Conservation (phyloP, 345 rosid species). For the Rhodamnia argentea region DNA sequence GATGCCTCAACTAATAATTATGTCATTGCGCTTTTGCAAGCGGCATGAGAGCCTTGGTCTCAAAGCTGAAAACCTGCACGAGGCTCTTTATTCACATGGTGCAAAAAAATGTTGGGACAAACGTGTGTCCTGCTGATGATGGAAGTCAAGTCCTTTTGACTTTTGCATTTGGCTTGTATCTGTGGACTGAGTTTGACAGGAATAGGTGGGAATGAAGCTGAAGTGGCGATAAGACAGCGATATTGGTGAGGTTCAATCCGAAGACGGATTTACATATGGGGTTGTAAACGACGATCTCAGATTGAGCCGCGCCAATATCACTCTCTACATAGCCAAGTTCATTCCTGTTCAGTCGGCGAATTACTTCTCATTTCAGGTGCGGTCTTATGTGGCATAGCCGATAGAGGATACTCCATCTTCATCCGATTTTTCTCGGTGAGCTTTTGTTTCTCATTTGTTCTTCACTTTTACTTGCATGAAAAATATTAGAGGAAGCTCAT, state of each 20-base stretch:
- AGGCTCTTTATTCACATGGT: not conserved
- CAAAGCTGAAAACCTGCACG: not conserved
- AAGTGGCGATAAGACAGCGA: slow-evolving; percentile 39
- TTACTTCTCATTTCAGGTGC: not conserved
- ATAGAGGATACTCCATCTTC: not conserved
- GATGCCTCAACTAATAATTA: not conserved
- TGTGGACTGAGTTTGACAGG: not conserved
- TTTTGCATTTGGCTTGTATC: not conserved
- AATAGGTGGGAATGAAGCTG: not conserved
- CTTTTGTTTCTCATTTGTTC: not conserved
- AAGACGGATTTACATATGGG: slow-evolving; percentile 53
- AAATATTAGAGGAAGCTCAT: not conserved
- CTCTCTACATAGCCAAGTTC: slow-evolving; percentile 14
- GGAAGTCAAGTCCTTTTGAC: not conserved
- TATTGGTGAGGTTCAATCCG: slow-evolving; percentile 97
- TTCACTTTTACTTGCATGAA: not conserved
- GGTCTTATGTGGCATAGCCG: not conserved
- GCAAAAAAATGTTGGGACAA: not conserved
- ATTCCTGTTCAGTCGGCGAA: not conserved
- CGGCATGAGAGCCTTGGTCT: not conserved
- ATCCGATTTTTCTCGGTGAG: not conserved
- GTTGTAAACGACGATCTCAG: slow-evolving; percentile 69
- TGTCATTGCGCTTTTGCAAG: not conserved
- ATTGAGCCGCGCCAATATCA: slow-evolving; percentile 99
- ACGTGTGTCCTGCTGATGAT: not conserved